phyloP scores from a whole-genome alignment of 768 basidiomycete species.

The Phylloporus sp. region DNA sequence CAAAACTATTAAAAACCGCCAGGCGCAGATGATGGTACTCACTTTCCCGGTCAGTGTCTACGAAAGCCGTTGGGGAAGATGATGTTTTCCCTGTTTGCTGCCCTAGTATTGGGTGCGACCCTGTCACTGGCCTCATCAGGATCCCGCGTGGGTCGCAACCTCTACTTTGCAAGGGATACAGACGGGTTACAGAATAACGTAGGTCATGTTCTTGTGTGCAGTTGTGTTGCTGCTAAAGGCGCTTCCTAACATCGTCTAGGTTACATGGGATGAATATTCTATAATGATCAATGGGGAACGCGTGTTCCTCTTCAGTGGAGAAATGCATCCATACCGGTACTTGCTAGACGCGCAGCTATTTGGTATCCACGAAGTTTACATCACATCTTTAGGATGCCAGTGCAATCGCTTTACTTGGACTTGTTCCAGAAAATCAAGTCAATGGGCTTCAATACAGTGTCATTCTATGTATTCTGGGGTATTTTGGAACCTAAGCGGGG shows the following conservation, averaged over 20 bases:
- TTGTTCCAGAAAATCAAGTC: slow-evolving; percentile 62
- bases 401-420: slow-evolving; percentile 39
- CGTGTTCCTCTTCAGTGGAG: slow-evolving; percentile 56
- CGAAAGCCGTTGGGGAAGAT: slow-evolving; percentile 1
- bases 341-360: background rate
- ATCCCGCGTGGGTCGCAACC: slow-evolving; percentile 5
- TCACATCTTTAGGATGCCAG: slow-evolving; percentile 28
- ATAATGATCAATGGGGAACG: slow-evolving; percentile 56
- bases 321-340: slow-evolving; percentile 57
- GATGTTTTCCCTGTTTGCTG: slow-evolving; percentile 5
- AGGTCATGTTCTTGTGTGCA: background rate
- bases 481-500: slow-evolving; percentile 39
- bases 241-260: slow-evolving; percentile 19
- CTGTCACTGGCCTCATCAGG: slow-evolving; percentile 10
- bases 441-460: slow-evolving; percentile 36
- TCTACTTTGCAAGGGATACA: slow-evolving; percentile 14
- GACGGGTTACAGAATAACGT: slow-evolving; percentile 19
- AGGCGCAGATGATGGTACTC: too few species aligned
- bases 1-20: too few species aligned
- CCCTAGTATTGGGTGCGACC: slow-evolving; percentile 11
- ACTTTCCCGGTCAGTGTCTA: background rate
- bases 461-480: slow-evolving; percentile 60
- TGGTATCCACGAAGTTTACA: background rate
- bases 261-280: slow-evolving; percentile 60
- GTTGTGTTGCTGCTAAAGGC: background rate